Evolutionary conservation across 805 yeast species (phyloP), one percentile per base, ranked within the genome.

Genomic region (Pichia occidentalis): DNA sequence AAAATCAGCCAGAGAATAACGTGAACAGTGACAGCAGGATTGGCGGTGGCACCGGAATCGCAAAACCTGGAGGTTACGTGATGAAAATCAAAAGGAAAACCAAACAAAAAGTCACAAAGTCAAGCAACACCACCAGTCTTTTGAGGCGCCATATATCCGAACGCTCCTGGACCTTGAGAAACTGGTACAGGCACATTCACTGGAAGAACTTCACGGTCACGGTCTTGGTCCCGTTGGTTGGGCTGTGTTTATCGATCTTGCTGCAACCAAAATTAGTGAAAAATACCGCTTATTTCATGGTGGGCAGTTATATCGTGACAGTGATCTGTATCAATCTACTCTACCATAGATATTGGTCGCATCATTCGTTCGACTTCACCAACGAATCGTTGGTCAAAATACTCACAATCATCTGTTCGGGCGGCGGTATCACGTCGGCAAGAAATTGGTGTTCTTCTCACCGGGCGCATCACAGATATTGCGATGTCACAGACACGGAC

Each of bases 391-490:
- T 84, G 24, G 71, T 71, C 40, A 42, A 68, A 24, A 51, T 68
- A 21, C 70, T 80, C 41, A 72, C 78, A n/a, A 51, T 77, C 1
- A 65, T 77, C 30, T 88, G 90, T 5, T 63, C 80, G 13, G 80
- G 85, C 47, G 75, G 80, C 7, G 95, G 87, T 2, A 64, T 85
- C 37, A 95, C 95, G 5, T 71, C 85, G 3, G 75, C 79, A 10
- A 69, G 79, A 52, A 72, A 80, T 73, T 86, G 95, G 95, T 80
- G 84, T 17, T 68, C 80, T 12, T 69, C 84, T 32, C 97, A 88
- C 64, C 67, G 95, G 43, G 87, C 92, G 4, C 97, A 88, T 63
- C 97, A 88, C 60, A 75, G 90, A 42, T 84, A 73, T 58, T 80
- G 92, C 29, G 95, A 88, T 54, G 29, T 51, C 9, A 81, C 94